Evolutionary conservation across 129 eudicot genomes (phyloP).

Genomic region (Flaveria trinervia): DNA sequence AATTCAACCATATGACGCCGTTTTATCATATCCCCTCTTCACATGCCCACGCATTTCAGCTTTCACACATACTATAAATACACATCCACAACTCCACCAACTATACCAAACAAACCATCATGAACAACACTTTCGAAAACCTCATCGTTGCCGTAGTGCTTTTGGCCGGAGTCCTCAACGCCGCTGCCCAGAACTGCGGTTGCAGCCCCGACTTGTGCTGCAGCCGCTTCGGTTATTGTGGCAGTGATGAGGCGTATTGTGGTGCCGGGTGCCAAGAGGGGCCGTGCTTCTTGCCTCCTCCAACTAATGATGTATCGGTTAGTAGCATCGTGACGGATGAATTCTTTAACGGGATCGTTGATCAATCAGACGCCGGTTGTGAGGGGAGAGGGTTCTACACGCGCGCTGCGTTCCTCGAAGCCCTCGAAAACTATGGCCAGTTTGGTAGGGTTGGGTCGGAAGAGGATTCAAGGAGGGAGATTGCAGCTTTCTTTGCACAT

Average conservation of each 20-base stretch:
- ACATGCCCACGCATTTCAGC: not conserved
- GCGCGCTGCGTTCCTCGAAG: conserved; percentile 36
- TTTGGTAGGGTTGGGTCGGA: conserved; percentile 47
- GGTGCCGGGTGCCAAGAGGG: conserved; percentile 43
- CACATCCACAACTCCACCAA: not conserved
- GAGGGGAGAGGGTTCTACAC: conserved; percentile 35
- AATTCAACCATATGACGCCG: not conserved
- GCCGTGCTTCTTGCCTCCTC: conserved; percentile 28
- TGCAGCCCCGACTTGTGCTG: conserved; percentile 37
- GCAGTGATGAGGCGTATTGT: conserved; percentile 29
- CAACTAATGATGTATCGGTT: conserved; percentile 29
- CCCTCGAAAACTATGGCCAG: conserved; percentile 16
- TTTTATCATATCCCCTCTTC: not conserved
- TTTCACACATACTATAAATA: conserved; percentile 13
- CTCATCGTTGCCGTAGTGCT: conserved; percentile 11
- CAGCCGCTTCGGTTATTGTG: conserved; percentile 38
- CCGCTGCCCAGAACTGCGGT: conserved; percentile 37
- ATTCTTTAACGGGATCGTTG: conserved; percentile 39
- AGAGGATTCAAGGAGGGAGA: conserved; percentile 46
- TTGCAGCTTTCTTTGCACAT: conserved; percentile 54
- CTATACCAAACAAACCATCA: conserved; percentile 16
- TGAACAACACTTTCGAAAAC: conserved; percentile 22
- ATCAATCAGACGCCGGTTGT: conserved; percentile 29
- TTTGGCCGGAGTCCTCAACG: conserved; percentile 8
- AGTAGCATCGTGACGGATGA: conserved; percentile 40